Base-by-base conservation (phyloP, 2,329 filamentous ascomycete species). In the Penicillium olsonii region DNA sequence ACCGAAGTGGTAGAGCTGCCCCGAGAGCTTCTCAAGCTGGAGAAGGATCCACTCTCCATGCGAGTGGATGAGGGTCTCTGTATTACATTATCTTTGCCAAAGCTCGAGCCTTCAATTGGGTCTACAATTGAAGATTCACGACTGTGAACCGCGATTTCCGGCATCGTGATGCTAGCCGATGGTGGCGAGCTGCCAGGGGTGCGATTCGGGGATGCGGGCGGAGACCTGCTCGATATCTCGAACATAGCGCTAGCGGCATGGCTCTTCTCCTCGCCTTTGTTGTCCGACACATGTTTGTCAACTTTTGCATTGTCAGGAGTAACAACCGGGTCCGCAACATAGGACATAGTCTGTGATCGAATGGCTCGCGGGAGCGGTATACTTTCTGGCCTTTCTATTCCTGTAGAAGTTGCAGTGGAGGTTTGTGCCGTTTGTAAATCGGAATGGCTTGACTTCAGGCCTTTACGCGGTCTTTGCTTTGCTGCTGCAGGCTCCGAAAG, bases 161-260 rank as follows among this genome's bases (percentile, higher is more conserved):
- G 37, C 55, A 68, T 43, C 63, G 73, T 55, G 59, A 66, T 35
- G 63, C 66, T 59, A 27, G 64, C 67, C n/a, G 59, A 60, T 6
- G 70, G 62, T 20, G 76, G 72, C 37, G 76, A 77, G 39, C 72
- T 71, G 29, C 73, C 48, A 6, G 78, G 75, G 1, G 78, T 77
- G 11, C 74, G 73, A 6, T 69, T 64, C 1, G 82, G 79, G 1
- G 82, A 81, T 18, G 71, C 68, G n/a, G 80, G 76, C 29, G 81
- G 78, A 1, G 86, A 83, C 15, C 81, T 77, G 15, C 76, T 80
- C n/a, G 87, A 84, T 33, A 89, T 75, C 33, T 83, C 84, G 46
- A 85, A 85, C 78, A 91, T 89, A 20, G 81, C 77, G 56, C 76
- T 81, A 18, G 79, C 77, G 19, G 87, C 87, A 63, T 82, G 75